Evolutionary conservation across 192 early-diverging fungal species (phyloP).

Genomic region (Entomortierella chlamydospora): DNA sequence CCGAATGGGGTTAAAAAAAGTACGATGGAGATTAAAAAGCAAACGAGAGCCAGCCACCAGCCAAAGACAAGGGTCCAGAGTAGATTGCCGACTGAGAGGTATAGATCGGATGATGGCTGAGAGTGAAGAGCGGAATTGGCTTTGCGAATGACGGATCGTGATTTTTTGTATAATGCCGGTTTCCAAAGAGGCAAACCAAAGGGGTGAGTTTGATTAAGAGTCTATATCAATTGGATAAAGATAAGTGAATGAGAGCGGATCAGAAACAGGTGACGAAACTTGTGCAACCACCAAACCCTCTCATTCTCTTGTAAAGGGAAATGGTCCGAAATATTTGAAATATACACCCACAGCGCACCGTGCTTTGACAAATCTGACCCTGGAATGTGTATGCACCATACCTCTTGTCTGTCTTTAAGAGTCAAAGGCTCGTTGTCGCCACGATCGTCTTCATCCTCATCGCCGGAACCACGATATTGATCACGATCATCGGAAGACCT

Average conservation of each 20-base stretch:
- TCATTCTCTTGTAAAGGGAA: too few relatives aligned
- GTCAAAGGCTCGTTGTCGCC: constrained; percentile 41
- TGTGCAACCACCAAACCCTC: neutral
- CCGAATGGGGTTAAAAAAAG: constrained; percentile 67
- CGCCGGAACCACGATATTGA: constrained; percentile 12
- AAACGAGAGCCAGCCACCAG: constrained; percentile 88
- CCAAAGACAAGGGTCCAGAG: constrained; percentile 91
- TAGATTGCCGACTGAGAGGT: constrained; percentile 86
- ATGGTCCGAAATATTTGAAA: too few relatives aligned
- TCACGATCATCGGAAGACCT: constrained; percentile 26
- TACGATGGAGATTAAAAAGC: constrained; percentile 69
- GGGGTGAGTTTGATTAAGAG: constrained; percentile 86
- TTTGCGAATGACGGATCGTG: constrained; percentile 84
- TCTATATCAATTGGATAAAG: constrained; percentile 55
- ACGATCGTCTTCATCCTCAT: constrained; percentile 23
- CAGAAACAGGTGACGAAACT: constrained; percentile 24
- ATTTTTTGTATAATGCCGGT: constrained; percentile 95
- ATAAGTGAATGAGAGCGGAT: neutral
- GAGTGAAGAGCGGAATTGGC: constrained; percentile 89
- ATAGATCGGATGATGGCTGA: constrained; percentile 73
- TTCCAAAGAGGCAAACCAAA: constrained; percentile 98
- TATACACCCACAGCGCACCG: too few relatives aligned
- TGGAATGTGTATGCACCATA: constrained; percentile 2
- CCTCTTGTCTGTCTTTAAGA: constrained; percentile 52
- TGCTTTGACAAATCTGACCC: too few relatives aligned